Evolutionary conservation across 73 alveolate species (phyloP).

Genomic region (Effrenium voratum): DNA sequence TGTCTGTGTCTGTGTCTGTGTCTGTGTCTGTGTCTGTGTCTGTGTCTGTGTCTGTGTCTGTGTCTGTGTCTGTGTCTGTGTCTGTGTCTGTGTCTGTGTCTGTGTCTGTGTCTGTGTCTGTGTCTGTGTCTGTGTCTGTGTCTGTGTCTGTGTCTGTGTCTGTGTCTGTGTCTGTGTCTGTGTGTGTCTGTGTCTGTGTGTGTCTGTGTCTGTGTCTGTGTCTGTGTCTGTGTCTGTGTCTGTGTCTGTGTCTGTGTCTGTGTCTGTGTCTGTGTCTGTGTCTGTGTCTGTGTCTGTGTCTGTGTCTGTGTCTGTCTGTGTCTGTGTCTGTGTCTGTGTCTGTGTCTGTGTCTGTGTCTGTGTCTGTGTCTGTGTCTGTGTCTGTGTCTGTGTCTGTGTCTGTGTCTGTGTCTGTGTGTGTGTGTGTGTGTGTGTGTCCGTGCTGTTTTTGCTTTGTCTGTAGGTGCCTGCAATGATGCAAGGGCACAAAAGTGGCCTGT

Average conservation of each 20-base stretch:
- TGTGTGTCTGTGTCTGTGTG: neutral
- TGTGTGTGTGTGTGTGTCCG: neutral
- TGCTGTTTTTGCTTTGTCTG: too few relatives aligned
- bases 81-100: neutral
- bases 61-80: neutral
- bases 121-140: neutral
- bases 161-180: neutral
- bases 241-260: too few relatives aligned
- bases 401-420: neutral
- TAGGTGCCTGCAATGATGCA: too few relatives aligned
- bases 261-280: too few relatives aligned
- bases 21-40: neutral
- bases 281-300: too few relatives aligned
- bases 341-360: neutral
- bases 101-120: neutral
- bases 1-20: neutral
- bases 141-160: neutral
- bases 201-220: too few relatives aligned
- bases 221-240: too few relatives aligned
- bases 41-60: neutral
- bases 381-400: neutral
- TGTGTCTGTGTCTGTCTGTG: too few relatives aligned
- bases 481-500: too few relatives aligned
- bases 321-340: neutral
- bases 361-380: neutral